phyloP scores from a whole-genome alignment of 805 yeast species.

The Metschnikowia shivogae region DNA sequence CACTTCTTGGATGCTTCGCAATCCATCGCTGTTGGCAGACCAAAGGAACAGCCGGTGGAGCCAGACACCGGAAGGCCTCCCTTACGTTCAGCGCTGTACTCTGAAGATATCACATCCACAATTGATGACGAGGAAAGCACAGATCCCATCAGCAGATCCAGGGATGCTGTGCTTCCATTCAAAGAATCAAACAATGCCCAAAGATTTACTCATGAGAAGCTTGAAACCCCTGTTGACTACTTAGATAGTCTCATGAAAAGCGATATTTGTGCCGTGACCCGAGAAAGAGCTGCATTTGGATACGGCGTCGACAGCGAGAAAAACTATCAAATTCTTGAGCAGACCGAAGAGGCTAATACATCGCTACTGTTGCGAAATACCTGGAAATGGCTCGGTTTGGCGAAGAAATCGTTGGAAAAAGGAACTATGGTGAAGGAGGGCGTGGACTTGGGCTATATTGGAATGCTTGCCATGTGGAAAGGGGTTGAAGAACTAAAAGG shows the following conservation, averaged over 20 bases:
- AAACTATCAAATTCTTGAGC: slow-evolving; percentile 59
- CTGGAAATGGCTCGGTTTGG: slow-evolving; percentile 88
- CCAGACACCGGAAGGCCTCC: neutral
- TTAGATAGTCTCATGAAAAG: slow-evolving; percentile 48
- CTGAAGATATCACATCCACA: slow-evolving; percentile 27
- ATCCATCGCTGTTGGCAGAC: neutral
- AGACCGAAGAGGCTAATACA: slow-evolving; percentile 47
- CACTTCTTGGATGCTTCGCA: slow-evolving; percentile 33
- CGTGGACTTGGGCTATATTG: slow-evolving; percentile 80
- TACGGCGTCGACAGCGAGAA: slow-evolving; percentile 65
- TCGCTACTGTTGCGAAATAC: slow-evolving; percentile 59
- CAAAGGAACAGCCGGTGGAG: neutral
- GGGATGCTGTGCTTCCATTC: slow-evolving; percentile 1
- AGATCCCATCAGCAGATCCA: slow-evolving; percentile 8
- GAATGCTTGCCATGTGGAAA: slow-evolving; percentile 88
- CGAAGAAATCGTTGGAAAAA: slow-evolving; percentile 57
- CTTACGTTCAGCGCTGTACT: slow-evolving; percentile 7
- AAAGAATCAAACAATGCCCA: neutral
- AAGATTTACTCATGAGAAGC: neutral
- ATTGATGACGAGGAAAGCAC: slow-evolving; percentile 29
- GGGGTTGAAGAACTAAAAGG: slow-evolving; percentile 50
- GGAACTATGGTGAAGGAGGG: slow-evolving; percentile 66
- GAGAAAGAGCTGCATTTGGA: slow-evolving; percentile 66
- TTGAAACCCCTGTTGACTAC: slow-evolving; percentile 16
- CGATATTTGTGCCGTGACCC: slow-evolving; percentile 72